These are phyloP conservation scores for Tilletia indica DNA, from an alignment of 1,284 basidiomycete species.

Conservation along the genomic window DNA sequence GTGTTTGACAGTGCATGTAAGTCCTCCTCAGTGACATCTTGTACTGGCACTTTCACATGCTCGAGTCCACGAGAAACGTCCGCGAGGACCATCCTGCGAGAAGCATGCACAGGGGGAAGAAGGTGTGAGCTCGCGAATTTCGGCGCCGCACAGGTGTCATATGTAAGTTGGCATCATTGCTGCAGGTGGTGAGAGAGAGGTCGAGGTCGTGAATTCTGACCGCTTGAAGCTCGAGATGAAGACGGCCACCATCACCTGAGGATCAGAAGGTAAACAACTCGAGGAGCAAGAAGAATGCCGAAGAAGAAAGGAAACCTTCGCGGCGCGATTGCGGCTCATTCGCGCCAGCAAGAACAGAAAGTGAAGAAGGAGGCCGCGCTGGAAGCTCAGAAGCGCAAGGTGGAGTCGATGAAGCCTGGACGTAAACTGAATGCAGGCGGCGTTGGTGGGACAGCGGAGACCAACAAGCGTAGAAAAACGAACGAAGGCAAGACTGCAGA, in stretches of 20 bases:
- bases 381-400: slow-evolving; percentile 37
- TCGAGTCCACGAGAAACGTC: slow-evolving; percentile 1
- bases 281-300: slow-evolving; percentile 26
- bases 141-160: too few relatives aligned
- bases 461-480: slow-evolving; percentile 21
- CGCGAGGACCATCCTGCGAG: too few relatives aligned
- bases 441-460: neutral
- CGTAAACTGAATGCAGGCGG: neutral
- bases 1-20: neutral
- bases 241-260: too few relatives aligned
- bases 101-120: too few relatives aligned
- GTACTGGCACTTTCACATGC: neutral
- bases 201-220: too few relatives aligned
- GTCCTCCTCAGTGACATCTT: neutral
- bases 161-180: too few relatives aligned
- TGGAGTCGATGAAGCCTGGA: slow-evolving; percentile 26
- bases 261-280: too few relatives aligned
- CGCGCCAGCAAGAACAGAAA: slow-evolving; percentile 30
- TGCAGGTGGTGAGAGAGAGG: too few relatives aligned
- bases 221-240: too few relatives aligned
- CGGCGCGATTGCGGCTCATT: slow-evolving; percentile 33
- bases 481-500: slow-evolving; percentile 17
- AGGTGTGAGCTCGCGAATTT: too few relatives aligned
- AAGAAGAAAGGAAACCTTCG: slow-evolving; percentile 45
- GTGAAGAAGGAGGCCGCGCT: slow-evolving; percentile 30